Evolutionary conservation across 345 rosid genomes (phyloP).

Genomic region (Boechera stricta): DNA sequence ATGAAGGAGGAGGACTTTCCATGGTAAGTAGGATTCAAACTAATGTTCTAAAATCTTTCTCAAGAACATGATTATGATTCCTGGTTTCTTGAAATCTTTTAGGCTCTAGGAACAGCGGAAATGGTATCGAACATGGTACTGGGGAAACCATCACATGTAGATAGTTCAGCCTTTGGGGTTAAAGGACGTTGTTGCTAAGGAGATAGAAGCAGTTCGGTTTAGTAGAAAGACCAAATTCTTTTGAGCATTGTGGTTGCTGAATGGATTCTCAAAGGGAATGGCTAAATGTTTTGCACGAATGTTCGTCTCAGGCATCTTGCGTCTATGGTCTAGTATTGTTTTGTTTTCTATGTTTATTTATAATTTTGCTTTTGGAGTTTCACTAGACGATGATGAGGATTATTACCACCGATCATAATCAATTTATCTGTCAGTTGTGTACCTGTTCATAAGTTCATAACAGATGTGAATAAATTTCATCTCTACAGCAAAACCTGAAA

Average conservation of each 20-base stretch:
- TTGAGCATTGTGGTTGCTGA: slow-evolving; percentile 10
- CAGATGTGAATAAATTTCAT: no score
- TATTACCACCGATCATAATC: no score
- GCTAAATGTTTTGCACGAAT: no score
- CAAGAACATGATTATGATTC: slow-evolving; percentile 18
- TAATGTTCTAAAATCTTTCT: slow-evolving; percentile 6
- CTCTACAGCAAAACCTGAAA: no score
- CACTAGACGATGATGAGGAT: no score
- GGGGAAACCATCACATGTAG: slow-evolving; percentile 59
- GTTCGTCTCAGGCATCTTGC: no score
- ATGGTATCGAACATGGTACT: slow-evolving; percentile 79
- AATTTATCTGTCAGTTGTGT: no score
- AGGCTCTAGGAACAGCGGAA: slow-evolving; percentile 94
- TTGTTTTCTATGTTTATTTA: no score
- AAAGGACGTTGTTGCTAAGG: slow-evolving; percentile 45
- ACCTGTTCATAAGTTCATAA: no score
- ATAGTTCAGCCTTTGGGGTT: slow-evolving; percentile 58
- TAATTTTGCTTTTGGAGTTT: no score
- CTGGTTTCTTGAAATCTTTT: slow-evolving; percentile 43
- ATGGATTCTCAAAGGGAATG: neutral
- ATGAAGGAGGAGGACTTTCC: slow-evolving; percentile 92
- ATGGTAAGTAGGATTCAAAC: slow-evolving; percentile 58
- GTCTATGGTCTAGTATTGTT: no score
- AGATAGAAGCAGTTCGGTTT: slow-evolving; percentile 8
- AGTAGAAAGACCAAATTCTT: slow-evolving; percentile 16